Evolutionary conservation across 1,139 yeast genomes (phyloP).

Genomic region (Suhomyces anneliseae): DNA sequence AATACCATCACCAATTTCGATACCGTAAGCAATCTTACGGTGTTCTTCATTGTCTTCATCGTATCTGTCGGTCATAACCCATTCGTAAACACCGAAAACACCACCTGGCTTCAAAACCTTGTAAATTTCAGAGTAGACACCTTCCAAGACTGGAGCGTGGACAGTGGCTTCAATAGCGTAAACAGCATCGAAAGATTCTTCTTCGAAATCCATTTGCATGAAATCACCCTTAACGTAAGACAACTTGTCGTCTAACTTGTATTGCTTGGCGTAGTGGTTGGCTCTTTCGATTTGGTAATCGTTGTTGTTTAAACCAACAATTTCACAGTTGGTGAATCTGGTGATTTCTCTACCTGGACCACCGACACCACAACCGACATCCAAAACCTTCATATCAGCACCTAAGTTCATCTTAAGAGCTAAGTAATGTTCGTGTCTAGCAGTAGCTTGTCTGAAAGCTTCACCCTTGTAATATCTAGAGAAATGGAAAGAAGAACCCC

Average conservation of each 20-base stretch:
- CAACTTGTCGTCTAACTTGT: constrained; percentile 69
- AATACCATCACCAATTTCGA: constrained; percentile 97
- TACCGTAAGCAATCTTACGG: constrained; percentile 94
- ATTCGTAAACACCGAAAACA: constrained; percentile 94
- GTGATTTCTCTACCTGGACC: constrained; percentile 98
- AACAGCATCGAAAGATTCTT: constrained; percentile 89
- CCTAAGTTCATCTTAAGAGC: constrained; percentile 82
- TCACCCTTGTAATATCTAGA: constrained; percentile 93
- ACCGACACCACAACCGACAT: constrained; percentile 99
- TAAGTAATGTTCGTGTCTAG: constrained; percentile 95
- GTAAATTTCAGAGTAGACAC: constrained; percentile 93
- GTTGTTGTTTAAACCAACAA: constrained; percentile 93
- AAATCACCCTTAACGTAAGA: constrained; percentile 95
- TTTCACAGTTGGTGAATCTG: constrained; percentile 82
- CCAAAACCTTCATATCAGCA: constrained; percentile 84
- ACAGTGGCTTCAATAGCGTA: constrained; percentile 99
- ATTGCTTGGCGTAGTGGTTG: constrained; percentile 69
- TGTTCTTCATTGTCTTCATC: constrained; percentile 87
- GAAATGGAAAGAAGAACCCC: constrained; percentile 99
- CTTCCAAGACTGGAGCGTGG: constrained; percentile 95
- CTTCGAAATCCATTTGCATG: constrained; percentile 97
- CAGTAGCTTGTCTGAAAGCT: constrained; percentile 90
- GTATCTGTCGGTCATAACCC: constrained; percentile 96
- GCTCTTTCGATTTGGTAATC: constrained; percentile 97
- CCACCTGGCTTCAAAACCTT: constrained; percentile 98